phyloP scores from a whole-genome alignment of 129 eudicot genomes.

The Arctium minus region DNA sequence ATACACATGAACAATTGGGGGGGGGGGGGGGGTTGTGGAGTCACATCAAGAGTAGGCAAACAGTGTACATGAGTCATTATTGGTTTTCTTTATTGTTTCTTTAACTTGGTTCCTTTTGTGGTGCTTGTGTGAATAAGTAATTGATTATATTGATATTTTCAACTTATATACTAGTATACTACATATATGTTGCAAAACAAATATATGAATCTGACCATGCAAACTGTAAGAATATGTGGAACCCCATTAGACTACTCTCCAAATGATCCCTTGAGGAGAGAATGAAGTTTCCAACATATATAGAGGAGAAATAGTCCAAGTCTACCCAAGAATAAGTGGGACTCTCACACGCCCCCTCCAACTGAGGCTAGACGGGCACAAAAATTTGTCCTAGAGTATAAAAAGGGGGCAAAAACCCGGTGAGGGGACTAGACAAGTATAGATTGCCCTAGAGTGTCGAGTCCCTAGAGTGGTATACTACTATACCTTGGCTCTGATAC shows the following conservation, averaged over 20 bases:
- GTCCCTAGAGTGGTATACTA: no score
- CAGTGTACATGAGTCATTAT: slow-evolving; percentile 22
- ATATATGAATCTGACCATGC: background rate
- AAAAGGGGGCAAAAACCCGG: no score
- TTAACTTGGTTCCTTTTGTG: slow-evolving; percentile 7
- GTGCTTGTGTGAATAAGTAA: background rate
- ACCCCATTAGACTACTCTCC: background rate
- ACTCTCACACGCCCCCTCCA: no score
- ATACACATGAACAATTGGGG: slow-evolving; percentile 3
- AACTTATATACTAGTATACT: background rate
- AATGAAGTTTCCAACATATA: background rate
- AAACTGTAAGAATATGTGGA: background rate
- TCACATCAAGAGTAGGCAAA: slow-evolving; percentile 26
- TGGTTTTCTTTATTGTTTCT: background rate
- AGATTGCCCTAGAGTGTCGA: no score
- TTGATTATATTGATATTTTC: background rate
- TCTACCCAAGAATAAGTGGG: no score
- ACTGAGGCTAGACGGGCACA: no score
- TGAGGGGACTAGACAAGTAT: no score
- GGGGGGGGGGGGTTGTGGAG: slow-evolving; percentile 30
- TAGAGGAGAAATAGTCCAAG: background rate
- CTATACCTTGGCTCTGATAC: background rate
- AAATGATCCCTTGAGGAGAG: background rate
- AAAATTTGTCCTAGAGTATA: no score
- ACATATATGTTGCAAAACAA: background rate